A percentile compares a stretch with the other conserved stretches of the same genome.
Conservation (phyloP, 1,284 basidiomycete genomes). For the Microbotryomycetes sp. region DNA sequence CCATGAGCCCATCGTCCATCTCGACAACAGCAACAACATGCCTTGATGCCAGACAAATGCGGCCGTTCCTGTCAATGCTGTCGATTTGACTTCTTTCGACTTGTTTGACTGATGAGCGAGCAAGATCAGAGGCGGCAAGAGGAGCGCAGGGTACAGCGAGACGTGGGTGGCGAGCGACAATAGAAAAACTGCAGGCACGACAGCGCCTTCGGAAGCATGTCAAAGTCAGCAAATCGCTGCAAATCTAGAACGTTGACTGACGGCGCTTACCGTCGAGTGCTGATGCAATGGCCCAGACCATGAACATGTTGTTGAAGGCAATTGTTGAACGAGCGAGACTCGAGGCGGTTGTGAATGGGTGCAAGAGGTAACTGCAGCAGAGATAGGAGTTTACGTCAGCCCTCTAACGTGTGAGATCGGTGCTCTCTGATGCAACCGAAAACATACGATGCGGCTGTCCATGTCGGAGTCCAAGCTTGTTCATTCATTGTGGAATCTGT, state of each 20-base stretch:
- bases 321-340: slow-evolving; percentile 74
- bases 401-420: neutral
- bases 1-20: slow-evolving; percentile 33
- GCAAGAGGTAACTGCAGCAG: slow-evolving; percentile 58
- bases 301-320: slow-evolving; percentile 65
- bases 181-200: slow-evolving; percentile 51
- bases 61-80: neutral
- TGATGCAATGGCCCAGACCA: slow-evolving; percentile 62
- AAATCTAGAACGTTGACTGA: neutral
- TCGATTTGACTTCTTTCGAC: slow-evolving; percentile 1
- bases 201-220: slow-evolving; percentile 24
- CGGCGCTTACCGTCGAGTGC: slow-evolving; percentile 57
- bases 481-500: neutral
- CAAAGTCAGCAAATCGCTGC: slow-evolving; percentile 23
- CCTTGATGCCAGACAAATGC: slow-evolving; percentile 24
- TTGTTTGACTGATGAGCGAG: slow-evolving; percentile 42
- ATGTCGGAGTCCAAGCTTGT: neutral
- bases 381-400: slow-evolving; percentile 4
- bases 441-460: neutral
- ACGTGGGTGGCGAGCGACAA: slow-evolving; percentile 65
- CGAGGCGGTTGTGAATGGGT: slow-evolving; percentile 76
- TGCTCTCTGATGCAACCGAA: neutral
- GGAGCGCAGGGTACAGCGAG: slow-evolving; percentile 61
- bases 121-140: slow-evolving; percentile 62
- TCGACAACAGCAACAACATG: slow-evolving; percentile 20